phyloP scores from a whole-genome alignment of 2,329 filamentous ascomycete genomes.

The Lizonia empirigonia region DNA sequence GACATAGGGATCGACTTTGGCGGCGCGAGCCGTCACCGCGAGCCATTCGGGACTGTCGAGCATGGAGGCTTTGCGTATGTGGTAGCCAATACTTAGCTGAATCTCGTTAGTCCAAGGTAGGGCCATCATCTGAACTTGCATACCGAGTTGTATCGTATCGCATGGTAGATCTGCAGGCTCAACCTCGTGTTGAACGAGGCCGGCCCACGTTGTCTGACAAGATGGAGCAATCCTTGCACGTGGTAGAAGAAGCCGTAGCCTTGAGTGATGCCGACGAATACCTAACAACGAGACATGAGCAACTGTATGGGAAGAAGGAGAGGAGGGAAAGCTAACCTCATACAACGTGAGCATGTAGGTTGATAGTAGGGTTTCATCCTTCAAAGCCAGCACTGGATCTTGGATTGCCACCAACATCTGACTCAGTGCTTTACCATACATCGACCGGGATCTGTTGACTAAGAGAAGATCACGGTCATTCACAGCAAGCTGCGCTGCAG shows the following conservation, averaged over 20 bases:
- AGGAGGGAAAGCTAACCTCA: constrained; percentile 26
- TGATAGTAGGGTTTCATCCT: constrained; percentile 44
- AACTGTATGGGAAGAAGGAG: not conserved
- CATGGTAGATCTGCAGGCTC: constrained; percentile 43
- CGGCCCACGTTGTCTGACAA: constrained; percentile 42
- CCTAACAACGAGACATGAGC: constrained; percentile 20
- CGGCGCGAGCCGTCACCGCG: constrained; percentile 35
- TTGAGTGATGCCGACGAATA: constrained; percentile 43
- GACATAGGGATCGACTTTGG: constrained; percentile 43
- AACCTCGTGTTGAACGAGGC: constrained; percentile 37
- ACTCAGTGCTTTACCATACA: constrained; percentile 43
- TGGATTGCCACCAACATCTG: constrained; percentile 42
- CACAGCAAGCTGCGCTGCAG: constrained; percentile 44
- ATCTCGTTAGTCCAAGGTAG: constrained; percentile 12
- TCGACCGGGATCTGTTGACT: constrained; percentile 42
- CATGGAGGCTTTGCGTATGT: constrained; percentile 44
- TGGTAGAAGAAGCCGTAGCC: constrained; percentile 48
- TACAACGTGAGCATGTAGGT: constrained; percentile 45
- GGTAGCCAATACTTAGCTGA: constrained; percentile 44
- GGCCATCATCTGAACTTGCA: not conserved
- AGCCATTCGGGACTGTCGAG: constrained; percentile 44
- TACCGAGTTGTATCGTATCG: constrained; percentile 46
- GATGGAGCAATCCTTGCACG: constrained; percentile 42
- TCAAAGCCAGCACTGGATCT: constrained; percentile 30
- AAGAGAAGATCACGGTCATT: constrained; percentile 36